A percentile compares a stretch with the other conserved stretches of the same genome.
phyloP scores from a whole-genome alignment of 1,139 yeast genomes.

The Kodamaea derodonti region DNA sequence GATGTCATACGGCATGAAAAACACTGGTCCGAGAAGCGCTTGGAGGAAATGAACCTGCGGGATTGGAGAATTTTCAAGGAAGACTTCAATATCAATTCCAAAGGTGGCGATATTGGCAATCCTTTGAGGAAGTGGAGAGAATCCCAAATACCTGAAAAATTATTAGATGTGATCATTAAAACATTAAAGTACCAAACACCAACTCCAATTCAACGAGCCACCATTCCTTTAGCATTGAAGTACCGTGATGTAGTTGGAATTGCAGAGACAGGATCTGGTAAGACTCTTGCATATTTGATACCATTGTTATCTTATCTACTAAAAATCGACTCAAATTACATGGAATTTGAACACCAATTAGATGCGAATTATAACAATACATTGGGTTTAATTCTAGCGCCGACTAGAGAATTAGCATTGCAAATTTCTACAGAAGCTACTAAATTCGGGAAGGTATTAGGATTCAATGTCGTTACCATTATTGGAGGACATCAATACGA shows the following conservation, averaged over 20 bases:
- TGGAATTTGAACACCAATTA: conserved; percentile 31
- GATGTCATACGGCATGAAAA: conserved; percentile 20
- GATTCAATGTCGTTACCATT: conserved; percentile 57
- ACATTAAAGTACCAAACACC: conserved; percentile 56
- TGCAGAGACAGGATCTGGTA: conserved; percentile 98
- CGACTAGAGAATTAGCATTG: conserved; percentile 89
- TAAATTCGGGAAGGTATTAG: conserved; percentile 41
- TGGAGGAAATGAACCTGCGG: conserved; percentile 64
- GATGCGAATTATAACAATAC: conserved; percentile 31
- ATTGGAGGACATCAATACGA: conserved; percentile 91
- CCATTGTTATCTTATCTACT: conserved; percentile 65
- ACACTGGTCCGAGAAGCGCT: conserved; percentile 72
- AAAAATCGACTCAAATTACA: conserved; percentile 32
- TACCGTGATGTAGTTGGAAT: conserved; percentile 74
- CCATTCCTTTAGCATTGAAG: conserved; percentile 69
- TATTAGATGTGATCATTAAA: conserved; percentile 35
- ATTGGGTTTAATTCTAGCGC: conserved; percentile 73
- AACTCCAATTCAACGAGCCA: conserved; percentile 86
- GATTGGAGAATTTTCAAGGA: conserved; percentile 91
- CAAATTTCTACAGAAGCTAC: conserved; percentile 71
- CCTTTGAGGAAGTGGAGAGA: conserved; percentile 80
- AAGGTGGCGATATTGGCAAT: conserved; percentile 47
- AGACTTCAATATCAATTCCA: conserved; percentile 64
- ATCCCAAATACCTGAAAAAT: conserved; percentile 41
- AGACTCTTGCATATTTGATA: conserved; percentile 81